Conservation (phyloP, 345 rosid genomes). For the Citrus hindsii region DNA sequence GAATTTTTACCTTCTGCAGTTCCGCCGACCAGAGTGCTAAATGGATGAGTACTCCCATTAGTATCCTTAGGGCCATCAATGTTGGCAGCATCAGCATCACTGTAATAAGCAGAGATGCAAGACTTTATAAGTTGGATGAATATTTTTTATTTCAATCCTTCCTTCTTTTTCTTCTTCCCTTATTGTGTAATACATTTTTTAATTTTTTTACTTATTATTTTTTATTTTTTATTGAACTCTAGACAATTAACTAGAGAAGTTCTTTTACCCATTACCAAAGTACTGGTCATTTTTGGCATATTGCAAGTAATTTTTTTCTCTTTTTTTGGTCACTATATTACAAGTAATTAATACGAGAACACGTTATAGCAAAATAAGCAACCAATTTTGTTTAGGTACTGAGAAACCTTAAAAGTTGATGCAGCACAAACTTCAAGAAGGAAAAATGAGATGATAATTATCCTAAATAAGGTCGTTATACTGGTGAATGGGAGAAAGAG, state of each 20-base stretch:
- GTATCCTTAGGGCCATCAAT: slow-evolving; percentile 17
- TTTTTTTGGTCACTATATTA: not conserved
- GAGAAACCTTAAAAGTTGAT: not conserved
- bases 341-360: not conserved
- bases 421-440: not conserved
- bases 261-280: not conserved
- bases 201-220: too few species aligned
- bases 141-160: not conserved
- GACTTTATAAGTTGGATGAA: not conserved
- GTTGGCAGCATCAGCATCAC: slow-evolving; percentile 19
- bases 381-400: not conserved
- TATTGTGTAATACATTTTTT: not conserved
- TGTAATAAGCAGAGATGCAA: slow-evolving; percentile 6
- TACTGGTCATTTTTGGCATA: not conserved
- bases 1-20: slow-evolving; percentile 21
- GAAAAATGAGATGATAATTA: not conserved
- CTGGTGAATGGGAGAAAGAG: not conserved
- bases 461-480: not conserved
- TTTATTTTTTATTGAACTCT: not conserved
- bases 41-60: slow-evolving; percentile 15
- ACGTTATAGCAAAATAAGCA: not conserved
- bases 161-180: not conserved
- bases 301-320: not conserved
- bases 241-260: not conserved
- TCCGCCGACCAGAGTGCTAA: not conserved